phyloP scores from a whole-genome alignment of 2,329 filamentous ascomycete genomes.

The Penicillium sp. region DNA sequence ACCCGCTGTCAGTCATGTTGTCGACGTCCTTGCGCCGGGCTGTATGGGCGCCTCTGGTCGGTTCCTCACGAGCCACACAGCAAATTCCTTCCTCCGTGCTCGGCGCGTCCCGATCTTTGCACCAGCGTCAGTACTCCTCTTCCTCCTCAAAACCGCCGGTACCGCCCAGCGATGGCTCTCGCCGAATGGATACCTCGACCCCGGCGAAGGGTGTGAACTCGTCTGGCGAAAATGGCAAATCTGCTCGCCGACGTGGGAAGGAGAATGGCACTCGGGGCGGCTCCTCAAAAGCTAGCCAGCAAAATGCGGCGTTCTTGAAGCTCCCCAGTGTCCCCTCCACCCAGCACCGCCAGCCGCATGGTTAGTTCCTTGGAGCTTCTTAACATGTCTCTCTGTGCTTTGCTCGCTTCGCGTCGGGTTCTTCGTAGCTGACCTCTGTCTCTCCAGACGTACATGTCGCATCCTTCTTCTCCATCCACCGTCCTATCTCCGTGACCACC shows the following conservation, averaged over 20 bases:
- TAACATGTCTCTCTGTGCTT: not conserved
- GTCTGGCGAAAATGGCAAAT: slow-evolving; percentile 32
- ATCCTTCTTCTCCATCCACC: slow-evolving; percentile 91
- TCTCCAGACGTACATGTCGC: slow-evolving; percentile 73
- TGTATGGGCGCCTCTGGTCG: slow-evolving; percentile 36
- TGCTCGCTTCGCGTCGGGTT: not conserved
- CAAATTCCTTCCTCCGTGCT: slow-evolving; percentile 28
- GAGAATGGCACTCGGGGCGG: slow-evolving; percentile 29
- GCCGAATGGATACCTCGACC: slow-evolving; percentile 35
- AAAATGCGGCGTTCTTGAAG: slow-evolving; percentile 36
- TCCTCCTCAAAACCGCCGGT: slow-evolving; percentile 44
- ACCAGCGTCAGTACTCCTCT: slow-evolving; percentile 45
- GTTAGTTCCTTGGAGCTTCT: slow-evolving; percentile 25
- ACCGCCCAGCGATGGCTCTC: slow-evolving; percentile 42
- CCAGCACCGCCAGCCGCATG: slow-evolving; percentile 44
- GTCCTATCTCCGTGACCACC: slow-evolving; percentile 82
- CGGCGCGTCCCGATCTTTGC: slow-evolving; percentile 30
- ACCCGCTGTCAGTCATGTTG: slow-evolving; percentile 35
- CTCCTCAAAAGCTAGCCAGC: slow-evolving; percentile 32
- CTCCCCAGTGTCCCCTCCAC: slow-evolving; percentile 46
- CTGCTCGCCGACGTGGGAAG: slow-evolving; percentile 32
- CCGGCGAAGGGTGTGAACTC: slow-evolving; percentile 36
- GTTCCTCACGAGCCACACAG: slow-evolving; percentile 29
- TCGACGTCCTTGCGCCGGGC: slow-evolving; percentile 43
- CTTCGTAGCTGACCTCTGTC: not conserved